Evolutionary conservation across 768 basidiomycete species (phyloP), one percentile per base, ranked within the genome.

Genomic region (Kwoniella dendrophila): DNA sequence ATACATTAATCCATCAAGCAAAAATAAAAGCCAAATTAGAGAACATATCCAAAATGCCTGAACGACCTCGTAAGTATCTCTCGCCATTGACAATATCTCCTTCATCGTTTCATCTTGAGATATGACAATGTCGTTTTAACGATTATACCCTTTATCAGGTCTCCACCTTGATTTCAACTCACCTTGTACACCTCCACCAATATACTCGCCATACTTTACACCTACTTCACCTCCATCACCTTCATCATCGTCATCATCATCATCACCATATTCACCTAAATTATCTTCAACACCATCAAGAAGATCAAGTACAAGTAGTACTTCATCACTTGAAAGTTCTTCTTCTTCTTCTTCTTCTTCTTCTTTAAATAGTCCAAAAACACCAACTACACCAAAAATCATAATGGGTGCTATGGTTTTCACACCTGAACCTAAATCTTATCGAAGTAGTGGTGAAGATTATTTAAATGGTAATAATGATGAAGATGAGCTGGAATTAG

Each of bases 381-480:
- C 59, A 20, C 60, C 60, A 2, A 30, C 24, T 27, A 62, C 60
- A 18, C 60, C 60, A n/a, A 47, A 47, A 22, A 62, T 62, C 47
- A 44, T 62, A 30, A 62, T 62, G 60, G 60, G 60, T 32, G 60
- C 60, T 27, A 48, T 53, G 51, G 60, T 62, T 1, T 55, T 38
- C 14, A 53, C 59, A 4, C 51, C 59, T 20, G 32, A 52, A 24
- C 43, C 54, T 24, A 18, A 33, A 3, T 24, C 36, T 18, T 29
- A 24, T 12, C 12, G 6, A n/a, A 48, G 45, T n/a, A 36, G 12
- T 14, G 32, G 24, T 10, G 36, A 43, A 4, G 48, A 60, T 11
- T 11, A 43, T 5, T 38, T 38, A 38, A 24, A 34, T 29, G 32
- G 49, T 26, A 27, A 49, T 1, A 32, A 51, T 1, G 34, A 14